A percentile compares a stretch with the other conserved stretches of the same genome.
These are phyloP conservation scores for Poronia punctata DNA, from an alignment of 495 filamentous ascomycete species.

Conservation along the genomic window DNA sequence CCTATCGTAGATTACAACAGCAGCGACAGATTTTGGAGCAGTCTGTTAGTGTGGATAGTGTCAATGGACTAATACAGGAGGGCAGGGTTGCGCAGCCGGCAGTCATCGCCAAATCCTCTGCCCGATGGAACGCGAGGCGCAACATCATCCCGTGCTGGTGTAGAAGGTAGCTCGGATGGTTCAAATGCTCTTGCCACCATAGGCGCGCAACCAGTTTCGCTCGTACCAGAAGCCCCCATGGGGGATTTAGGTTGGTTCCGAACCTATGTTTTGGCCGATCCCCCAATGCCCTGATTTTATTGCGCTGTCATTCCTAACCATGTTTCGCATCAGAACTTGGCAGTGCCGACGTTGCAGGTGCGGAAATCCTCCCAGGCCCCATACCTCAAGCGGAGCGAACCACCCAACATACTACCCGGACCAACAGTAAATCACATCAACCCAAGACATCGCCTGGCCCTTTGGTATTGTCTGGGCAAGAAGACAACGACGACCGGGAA, in stretches of 20 bases:
- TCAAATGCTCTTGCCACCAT: slow-evolving; percentile 10
- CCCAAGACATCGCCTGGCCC: too few relatives aligned
- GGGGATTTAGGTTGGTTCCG: slow-evolving; percentile 13
- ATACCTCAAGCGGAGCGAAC: too few relatives aligned
- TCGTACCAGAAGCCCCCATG: slow-evolving; percentile 19
- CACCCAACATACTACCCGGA: too few relatives aligned
- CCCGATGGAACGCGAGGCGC: slow-evolving; percentile 6
- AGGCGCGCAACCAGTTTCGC: slow-evolving; percentile 5
- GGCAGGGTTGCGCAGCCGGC: too few relatives aligned
- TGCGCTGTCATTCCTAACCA: not conserved
- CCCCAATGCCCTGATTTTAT: not conserved
- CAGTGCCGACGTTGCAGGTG: too few relatives aligned
- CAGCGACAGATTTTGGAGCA: too few relatives aligned
- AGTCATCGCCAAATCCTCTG: slow-evolving; percentile 8
- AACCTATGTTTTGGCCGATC: not conserved
- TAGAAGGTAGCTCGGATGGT: slow-evolving; percentile 7
- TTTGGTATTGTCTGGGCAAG: too few relatives aligned
- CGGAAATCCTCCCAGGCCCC: too few relatives aligned
- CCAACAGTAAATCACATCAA: not conserved
- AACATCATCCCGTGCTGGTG: slow-evolving; percentile 3
- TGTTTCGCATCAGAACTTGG: too few relatives aligned
- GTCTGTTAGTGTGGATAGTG: too few relatives aligned
- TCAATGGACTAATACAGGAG: too few relatives aligned
- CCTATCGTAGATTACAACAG: too few relatives aligned
- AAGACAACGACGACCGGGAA: slow-evolving; percentile 14